Conservation (phyloP, 2,329 filamentous ascomycete genomes). For the Fusarium sp. region DNA sequence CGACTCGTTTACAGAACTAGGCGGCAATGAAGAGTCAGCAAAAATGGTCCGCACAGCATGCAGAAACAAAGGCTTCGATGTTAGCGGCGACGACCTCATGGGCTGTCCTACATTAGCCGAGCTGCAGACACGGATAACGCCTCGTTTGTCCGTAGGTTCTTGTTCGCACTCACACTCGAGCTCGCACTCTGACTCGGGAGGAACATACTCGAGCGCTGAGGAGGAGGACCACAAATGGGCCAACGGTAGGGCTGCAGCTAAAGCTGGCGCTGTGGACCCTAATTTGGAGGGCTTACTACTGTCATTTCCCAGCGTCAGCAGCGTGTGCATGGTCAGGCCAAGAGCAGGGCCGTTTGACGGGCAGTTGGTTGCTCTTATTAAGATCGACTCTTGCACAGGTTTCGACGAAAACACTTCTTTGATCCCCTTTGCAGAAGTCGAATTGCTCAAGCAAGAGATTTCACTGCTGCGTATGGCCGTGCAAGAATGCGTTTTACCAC, state of each 20-base stretch:
- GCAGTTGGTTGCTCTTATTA: slow-evolving; percentile 64
- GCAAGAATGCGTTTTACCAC: slow-evolving; percentile 57
- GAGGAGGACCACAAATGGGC: neutral
- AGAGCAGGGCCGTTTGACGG: slow-evolving; percentile 67
- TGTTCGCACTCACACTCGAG: neutral
- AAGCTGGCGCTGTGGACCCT: slow-evolving; percentile 22
- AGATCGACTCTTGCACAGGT: slow-evolving; percentile 49
- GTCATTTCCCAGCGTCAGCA: slow-evolving; percentile 58
- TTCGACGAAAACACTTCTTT: slow-evolving; percentile 48
- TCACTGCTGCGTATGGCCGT: slow-evolving; percentile 60
- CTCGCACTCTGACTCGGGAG: slow-evolving; percentile 29
- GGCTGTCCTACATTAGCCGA: slow-evolving; percentile 62
- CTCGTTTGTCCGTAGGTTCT: neutral
- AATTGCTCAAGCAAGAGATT: slow-evolving; percentile 60
- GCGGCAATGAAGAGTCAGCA: slow-evolving; percentile 58
- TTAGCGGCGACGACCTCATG: slow-evolving; percentile 60
- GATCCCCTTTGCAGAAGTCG: slow-evolving; percentile 54
- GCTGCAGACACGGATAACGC: slow-evolving; percentile 59
- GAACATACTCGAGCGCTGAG: slow-evolving; percentile 16
- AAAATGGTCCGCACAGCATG: slow-evolving; percentile 35
- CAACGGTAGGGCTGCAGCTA: slow-evolving; percentile 30
- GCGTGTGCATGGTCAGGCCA: slow-evolving; percentile 62
- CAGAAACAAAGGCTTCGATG: slow-evolving; percentile 49
- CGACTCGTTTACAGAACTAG: slow-evolving; percentile 63
- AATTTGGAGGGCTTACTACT: slow-evolving; percentile 58